Conservation (phyloP, 345 rosid genomes). For the Kernera saxatilis region DNA sequence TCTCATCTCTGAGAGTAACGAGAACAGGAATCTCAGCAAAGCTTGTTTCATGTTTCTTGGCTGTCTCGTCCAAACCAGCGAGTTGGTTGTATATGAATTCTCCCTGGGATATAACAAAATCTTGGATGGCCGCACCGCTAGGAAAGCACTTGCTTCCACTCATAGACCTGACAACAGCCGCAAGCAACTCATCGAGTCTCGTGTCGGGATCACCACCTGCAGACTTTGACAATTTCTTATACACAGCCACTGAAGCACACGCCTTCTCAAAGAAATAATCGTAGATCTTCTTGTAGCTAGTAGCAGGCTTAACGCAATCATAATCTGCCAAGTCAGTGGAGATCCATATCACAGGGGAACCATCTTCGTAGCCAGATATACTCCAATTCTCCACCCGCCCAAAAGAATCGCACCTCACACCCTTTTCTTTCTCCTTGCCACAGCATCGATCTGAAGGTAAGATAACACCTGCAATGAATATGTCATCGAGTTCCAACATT, state of each 20-base stretch:
- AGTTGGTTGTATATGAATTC: conserved; percentile 60
- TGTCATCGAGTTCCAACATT: conserved; percentile 47
- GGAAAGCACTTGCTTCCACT: conserved; percentile 43
- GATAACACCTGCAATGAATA: conserved; percentile 49
- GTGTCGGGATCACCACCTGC: conserved; percentile 52
- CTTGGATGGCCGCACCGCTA: conserved; percentile 37
- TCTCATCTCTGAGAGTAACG: conserved; percentile 44
- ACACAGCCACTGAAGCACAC: conserved; percentile 49
- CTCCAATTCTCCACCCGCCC: conserved; percentile 50
- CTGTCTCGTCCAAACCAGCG: conserved; percentile 51
- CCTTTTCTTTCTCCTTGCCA: conserved; percentile 39
- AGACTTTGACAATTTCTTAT: conserved; percentile 46
- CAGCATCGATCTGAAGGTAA: conserved; percentile 39
- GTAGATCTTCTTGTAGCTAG: conserved; percentile 40
- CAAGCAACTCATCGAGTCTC: conserved; percentile 61
- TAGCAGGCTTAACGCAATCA: conserved; percentile 50
- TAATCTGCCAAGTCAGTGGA: conserved; percentile 58
- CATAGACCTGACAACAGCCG: conserved; percentile 51
- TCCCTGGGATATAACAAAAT: conserved; percentile 56
- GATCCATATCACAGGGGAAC: conserved; percentile 53
- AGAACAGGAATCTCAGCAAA: conserved; percentile 49
- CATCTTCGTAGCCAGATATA: conserved; percentile 68
- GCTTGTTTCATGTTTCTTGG: conserved; percentile 34
- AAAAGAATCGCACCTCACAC: conserved; percentile 49
- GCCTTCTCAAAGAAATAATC: conserved; percentile 53